Evolutionary conservation across 306 rosid species (phyloP), one percentile per base, ranked within the genome.

Genomic region (Albizia julibrissin): DNA sequence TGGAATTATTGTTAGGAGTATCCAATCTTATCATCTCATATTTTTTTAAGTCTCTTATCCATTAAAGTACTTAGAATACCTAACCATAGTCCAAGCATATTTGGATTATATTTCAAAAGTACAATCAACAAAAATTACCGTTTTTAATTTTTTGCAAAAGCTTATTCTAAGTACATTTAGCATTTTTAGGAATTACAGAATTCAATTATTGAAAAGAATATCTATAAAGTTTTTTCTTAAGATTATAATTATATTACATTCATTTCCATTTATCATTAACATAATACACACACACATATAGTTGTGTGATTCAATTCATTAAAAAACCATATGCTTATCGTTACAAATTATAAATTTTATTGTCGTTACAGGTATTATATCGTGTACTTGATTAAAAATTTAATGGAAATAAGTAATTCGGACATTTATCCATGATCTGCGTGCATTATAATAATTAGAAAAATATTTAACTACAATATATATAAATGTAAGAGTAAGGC

Each of bases 1-100:
- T 27, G 39, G 52, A 72, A 67, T 71, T 56, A 65, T 29, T 79
- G 77, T 76, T 74, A 81, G 37, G 47, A 69, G 82, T 59, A 84
- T 82, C 80, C 37, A 37, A 46, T 85, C 71, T 24, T 83, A 66
- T 83, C 85, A 15, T 27, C 2, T 27, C 31, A 1, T 24, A 0
- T 26, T 26, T 62, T 62, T 62, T 1, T 13, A 26, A 29, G 68
- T 64, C 69, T 16, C 10, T 27, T 27, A 29, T 62, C 1, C 37
- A 56, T 49, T 43, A 6, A 47, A 47, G 52, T 10, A 47, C 52
- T 47, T 13, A 47, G 19, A 47, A 47, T 47, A 14, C 52, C 52
- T 0, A 47, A 47, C 52, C 52, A 47, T 47, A 2, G 13, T 46
- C 12, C 50, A 13, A 13, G 2, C 8, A 18, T 50, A 6, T 19